Conservation (phyloP, 345 rosid species). For the Lumnitzera littorea region DNA sequence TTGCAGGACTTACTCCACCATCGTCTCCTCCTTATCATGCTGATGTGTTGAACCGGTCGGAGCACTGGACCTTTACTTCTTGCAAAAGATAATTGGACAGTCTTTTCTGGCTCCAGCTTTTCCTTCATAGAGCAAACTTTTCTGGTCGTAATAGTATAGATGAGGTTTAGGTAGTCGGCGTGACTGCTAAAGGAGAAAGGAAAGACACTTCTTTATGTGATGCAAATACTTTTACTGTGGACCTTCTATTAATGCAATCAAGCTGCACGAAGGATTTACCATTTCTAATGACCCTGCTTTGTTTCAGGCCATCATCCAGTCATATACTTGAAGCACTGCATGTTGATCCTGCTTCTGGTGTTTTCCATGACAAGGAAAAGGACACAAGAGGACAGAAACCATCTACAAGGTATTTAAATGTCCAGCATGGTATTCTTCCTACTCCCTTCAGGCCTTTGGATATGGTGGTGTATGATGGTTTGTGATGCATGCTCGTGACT, state of each 20-base stretch:
- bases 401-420: conserved; percentile 1
- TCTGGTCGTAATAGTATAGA: conserved; percentile 35
- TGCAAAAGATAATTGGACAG: conserved; percentile 89
- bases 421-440: background rate
- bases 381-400: conserved; percentile 39
- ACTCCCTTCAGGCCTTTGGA: background rate
- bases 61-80: conserved; percentile 96
- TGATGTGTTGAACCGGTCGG: conserved; percentile 86
- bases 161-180: conserved; percentile 41
- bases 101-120: conserved; percentile 73
- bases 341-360: conserved; percentile 96
- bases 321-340: conserved; percentile 92
- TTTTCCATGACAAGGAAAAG: conserved; percentile 76
- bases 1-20: conserved; percentile 82
- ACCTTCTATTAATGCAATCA: conserved; percentile 1
- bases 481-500: no score
- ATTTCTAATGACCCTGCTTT: conserved; percentile 39
- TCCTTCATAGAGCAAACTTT: conserved; percentile 38
- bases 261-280: conserved; percentile 16
- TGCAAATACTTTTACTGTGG: conserved; percentile 21
- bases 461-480: background rate
- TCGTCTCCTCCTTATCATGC: conserved; percentile 72
- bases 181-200: conserved; percentile 45
- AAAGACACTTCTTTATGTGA: conserved; percentile 48
- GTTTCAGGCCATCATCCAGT: conserved; percentile 83